Base-by-base conservation (phyloP, 306 rosid species). In the Clitoria ternatea region DNA sequence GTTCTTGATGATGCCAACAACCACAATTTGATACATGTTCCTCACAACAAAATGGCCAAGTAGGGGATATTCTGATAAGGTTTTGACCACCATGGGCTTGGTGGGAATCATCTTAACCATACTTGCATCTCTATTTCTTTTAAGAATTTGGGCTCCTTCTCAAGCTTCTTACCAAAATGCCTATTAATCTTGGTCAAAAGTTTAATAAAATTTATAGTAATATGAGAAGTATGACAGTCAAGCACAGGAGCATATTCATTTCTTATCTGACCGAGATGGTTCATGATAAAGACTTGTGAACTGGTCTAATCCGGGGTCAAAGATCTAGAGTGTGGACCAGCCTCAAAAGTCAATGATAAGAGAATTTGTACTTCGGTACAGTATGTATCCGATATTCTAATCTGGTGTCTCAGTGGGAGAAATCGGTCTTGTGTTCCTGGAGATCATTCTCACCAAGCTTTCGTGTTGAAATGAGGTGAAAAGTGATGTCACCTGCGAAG, bases 41-140 rank as follows among this genome's bases (percentile, higher is more conserved):
- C 79, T 74, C 66, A 74, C 79, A 29, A 72, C 79, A 74, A 74
- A 74, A 52, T 72, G 79, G 4, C 79, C 79, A 65, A 74, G 79
- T 3, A 70, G 77, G 47, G 77, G 77, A 36, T 73, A 73, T 54
- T 73, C 62, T 0, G 77, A 61, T 52, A 73, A 74, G 19, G 78
- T 73, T 23, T 73, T 71, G 29, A 74, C 79, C 33, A 74, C 72
- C 72, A 74, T 74, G 18, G 79, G 79, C 65, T 74, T 74, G 47
- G 79, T 74, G 56, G 79, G 79, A 74, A 74, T 7, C 79, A 74
- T 74, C 72, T 74, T 74, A 39, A 74, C 79, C 10, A 26, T 2
- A 39, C 79, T 72, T 0, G 79, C 79, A 74, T 74, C 79, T 5
- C 79, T 66, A 29, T 74, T 74, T 30, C n/a, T n/a, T 73, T 73